phyloP scores from a whole-genome alignment of 148 eudicot species.

The Vaccinium macrocarpon region DNA sequence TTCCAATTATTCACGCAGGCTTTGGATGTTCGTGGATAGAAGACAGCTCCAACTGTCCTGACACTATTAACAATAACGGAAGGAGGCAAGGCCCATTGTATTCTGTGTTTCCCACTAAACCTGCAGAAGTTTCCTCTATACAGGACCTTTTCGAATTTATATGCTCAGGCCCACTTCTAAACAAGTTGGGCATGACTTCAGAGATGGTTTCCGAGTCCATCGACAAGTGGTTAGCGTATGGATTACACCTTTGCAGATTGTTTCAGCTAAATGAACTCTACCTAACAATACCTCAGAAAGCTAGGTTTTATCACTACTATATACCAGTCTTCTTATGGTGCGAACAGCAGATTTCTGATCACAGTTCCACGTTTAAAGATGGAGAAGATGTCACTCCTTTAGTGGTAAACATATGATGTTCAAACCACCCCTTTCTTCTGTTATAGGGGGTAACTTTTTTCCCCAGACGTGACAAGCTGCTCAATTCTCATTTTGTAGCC shows the following conservation, averaged over 20 bases:
- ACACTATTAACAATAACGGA: slow-evolving; percentile 29
- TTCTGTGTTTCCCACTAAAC: slow-evolving; percentile 42
- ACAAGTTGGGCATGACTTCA: slow-evolving; percentile 56
- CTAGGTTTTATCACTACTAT: slow-evolving; percentile 85
- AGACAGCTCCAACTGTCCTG: slow-evolving; percentile 29
- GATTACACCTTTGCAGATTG: slow-evolving; percentile 66
- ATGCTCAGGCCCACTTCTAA: slow-evolving; percentile 83
- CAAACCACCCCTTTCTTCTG: neutral
- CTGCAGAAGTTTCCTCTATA: slow-evolving; percentile 66
- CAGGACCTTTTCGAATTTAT: slow-evolving; percentile 77
- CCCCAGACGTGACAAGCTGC: neutral
- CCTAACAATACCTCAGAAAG: slow-evolving; percentile 75
- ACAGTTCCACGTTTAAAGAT: slow-evolving; percentile 62
- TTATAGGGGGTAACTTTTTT: neutral
- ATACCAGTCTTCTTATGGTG: slow-evolving; percentile 95
- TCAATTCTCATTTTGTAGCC: neutral
- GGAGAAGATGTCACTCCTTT: slow-evolving; percentile 84
- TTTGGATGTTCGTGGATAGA: slow-evolving; percentile 59
- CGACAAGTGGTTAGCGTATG: slow-evolving; percentile 77
- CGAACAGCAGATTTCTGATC: slow-evolving; percentile 70
- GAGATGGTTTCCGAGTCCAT: slow-evolving; percentile 75
- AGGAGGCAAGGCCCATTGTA: slow-evolving; percentile 41
- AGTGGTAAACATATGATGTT: slow-evolving; percentile 50
- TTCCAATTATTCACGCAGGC: slow-evolving; percentile 36
- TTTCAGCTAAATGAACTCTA: slow-evolving; percentile 71